Percentiles rank a stretch among this genome's conserved stretches.
Conservation (phyloP, 192 early-diverging fungal species). For the Geosiphon pyriformis region DNA sequence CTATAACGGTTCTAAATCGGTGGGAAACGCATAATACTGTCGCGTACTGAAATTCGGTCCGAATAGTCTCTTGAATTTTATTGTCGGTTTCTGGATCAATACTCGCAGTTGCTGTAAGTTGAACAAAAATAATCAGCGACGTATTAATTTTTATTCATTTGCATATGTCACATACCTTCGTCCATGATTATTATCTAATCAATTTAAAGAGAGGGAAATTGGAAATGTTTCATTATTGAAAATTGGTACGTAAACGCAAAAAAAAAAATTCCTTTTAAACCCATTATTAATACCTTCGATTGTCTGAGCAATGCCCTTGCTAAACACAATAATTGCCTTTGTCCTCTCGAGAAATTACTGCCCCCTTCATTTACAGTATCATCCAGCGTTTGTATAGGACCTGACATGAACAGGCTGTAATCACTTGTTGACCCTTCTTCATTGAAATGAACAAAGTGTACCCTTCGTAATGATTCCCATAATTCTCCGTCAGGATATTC, state of each 20-base stretch:
- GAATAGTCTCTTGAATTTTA: conserved; percentile 54
- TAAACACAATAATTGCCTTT: conserved; percentile 73
- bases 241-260: no score
- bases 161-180: conserved; percentile 38
- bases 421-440: conserved; percentile 23
- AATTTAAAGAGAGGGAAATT: background rate
- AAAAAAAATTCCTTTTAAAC: no score
- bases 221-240: background rate
- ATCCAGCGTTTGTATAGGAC: conserved; percentile 57
- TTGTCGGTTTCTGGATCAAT: conserved; percentile 57
- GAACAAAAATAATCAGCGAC: background rate
- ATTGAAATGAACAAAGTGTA: conserved; percentile 52
- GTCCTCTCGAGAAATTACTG: conserved; percentile 72
- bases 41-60: conserved; percentile 46
- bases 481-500: conserved; percentile 72
- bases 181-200: conserved; percentile 39
- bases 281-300: conserved; percentile 45
- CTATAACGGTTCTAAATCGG: conserved; percentile 54
- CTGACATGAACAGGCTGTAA: conserved; percentile 14
- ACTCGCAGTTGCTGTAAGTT: conserved; percentile 54
- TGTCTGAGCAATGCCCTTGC: conserved; percentile 72
- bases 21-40: conserved; percentile 62
- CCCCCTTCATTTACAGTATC: conserved; percentile 79
- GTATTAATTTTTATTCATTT: no score
- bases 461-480: conserved; percentile 72